These are phyloP conservation scores for Astragalus membranaceus DNA, from an alignment of 306 rosid genomes.

Conservation along the genomic window DNA sequence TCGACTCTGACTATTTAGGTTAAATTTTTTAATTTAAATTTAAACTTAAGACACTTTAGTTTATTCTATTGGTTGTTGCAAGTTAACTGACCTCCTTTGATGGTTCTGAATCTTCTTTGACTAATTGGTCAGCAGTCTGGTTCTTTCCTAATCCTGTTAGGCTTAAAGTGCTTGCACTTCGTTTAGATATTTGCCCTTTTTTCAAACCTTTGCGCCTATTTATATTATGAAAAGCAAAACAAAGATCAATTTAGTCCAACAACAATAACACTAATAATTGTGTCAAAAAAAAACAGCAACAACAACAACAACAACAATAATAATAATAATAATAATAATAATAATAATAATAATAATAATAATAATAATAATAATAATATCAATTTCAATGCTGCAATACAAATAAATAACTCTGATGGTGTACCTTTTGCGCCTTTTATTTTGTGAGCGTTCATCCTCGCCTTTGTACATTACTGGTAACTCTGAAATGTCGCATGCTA, in stretches of 20 bases:
- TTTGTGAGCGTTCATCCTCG: conserved; percentile 24
- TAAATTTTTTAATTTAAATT: too few relatives aligned
- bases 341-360: too few relatives aligned
- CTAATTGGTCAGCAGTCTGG: not conserved
- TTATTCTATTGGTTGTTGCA: too few relatives aligned
- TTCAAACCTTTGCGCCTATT: conserved; percentile 32
- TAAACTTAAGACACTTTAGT: too few relatives aligned
- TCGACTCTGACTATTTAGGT: too few relatives aligned
- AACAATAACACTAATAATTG: too few relatives aligned
- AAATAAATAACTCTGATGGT: too few relatives aligned
- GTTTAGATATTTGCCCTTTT: conserved; percentile 26
- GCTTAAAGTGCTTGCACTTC: conserved; percentile 14
- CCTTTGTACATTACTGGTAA: conserved; percentile 26
- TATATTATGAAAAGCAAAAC: conserved; percentile 19
- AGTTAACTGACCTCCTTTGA: conserved; percentile 47
- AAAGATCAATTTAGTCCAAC: not conserved
- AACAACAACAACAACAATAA: too few relatives aligned
- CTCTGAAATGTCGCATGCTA: conserved; percentile 22
- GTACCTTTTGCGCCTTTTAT: conserved; percentile 31
- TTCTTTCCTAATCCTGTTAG: conserved; percentile 12
- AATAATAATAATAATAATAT: too few relatives aligned
- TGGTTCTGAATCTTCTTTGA: conserved; percentile 18
- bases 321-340: too few relatives aligned
- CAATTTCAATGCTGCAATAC: too few relatives aligned
- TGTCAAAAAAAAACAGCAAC: too few relatives aligned